Conservation (phyloP, 2,329 filamentous ascomycete genomes). For the Chaetomium strumarium region DNA sequence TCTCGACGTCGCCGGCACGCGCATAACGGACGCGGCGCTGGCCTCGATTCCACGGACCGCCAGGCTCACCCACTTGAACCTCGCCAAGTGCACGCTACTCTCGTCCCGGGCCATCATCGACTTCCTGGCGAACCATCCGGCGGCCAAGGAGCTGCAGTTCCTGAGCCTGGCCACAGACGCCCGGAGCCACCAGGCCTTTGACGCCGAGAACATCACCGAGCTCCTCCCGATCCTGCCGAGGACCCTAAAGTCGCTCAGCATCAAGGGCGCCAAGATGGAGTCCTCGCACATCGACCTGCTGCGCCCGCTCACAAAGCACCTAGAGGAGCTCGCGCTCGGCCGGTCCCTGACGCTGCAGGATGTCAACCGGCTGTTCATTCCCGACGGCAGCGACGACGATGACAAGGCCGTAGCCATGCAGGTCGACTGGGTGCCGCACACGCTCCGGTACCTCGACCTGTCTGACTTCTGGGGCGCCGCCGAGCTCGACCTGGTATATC, state of each 20-base stretch:
- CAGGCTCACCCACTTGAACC: slow-evolving; percentile 67
- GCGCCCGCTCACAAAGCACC: slow-evolving; percentile 59
- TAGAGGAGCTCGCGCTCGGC: slow-evolving; percentile 72
- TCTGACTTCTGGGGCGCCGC: slow-evolving; percentile 62
- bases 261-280: slow-evolving; percentile 69
- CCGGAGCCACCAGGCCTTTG: slow-evolving; percentile 65
- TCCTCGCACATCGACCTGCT: slow-evolving; percentile 58
- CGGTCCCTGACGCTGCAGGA: slow-evolving; percentile 60
- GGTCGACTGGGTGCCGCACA: slow-evolving; percentile 47
- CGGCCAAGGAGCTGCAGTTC: slow-evolving; percentile 60
- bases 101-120: slow-evolving; percentile 61
- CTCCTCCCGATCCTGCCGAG: slow-evolving; percentile 61
- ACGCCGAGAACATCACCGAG: slow-evolving; percentile 56
- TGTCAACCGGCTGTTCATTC: slow-evolving; percentile 58
- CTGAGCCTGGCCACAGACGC: slow-evolving; percentile 69
- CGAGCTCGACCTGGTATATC: slow-evolving; percentile 52
- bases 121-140: slow-evolving; percentile 66
- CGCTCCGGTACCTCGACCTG: slow-evolving; percentile 70
- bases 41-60: slow-evolving; percentile 66
- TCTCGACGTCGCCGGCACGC: slow-evolving; percentile 72
- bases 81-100: slow-evolving; percentile 68
- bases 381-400: slow-evolving; percentile 35
- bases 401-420: slow-evolving; percentile 26
- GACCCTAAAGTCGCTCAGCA: slow-evolving; percentile 65
- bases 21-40: slow-evolving; percentile 66